Percentiles rank a stretch among this genome's conserved stretches.
Evolutionary conservation across 2,329 filamentous ascomycete genomes (phyloP).

Genomic region (Neonectria ditissima): DNA sequence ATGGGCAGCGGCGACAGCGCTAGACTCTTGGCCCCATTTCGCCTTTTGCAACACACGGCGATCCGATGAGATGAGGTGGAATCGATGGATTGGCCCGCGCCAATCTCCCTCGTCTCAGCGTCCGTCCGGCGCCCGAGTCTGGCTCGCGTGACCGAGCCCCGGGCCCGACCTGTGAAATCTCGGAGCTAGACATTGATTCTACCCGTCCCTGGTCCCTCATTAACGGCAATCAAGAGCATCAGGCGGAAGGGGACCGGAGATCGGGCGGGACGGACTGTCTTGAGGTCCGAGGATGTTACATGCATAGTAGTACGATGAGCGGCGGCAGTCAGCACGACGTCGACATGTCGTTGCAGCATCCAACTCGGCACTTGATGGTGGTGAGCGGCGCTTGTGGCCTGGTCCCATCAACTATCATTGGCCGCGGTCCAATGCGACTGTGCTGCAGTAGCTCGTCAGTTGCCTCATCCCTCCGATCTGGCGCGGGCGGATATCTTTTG

Average conservation of each 20-base stretch:
- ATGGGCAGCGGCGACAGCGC: slow-evolving; percentile 17
- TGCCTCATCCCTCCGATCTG: slow-evolving; percentile 22
- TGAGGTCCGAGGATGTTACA: slow-evolving; percentile 1
- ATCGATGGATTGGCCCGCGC: slow-evolving; percentile 24
- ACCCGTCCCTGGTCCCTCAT: slow-evolving; percentile 7
- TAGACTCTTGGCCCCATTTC: slow-evolving; percentile 37
- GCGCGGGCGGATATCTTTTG: slow-evolving; percentile 18
- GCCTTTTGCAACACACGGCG: slow-evolving; percentile 26
- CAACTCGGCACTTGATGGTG: slow-evolving; percentile 19
- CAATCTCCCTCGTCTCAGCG: background rate
- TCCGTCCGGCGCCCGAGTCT: slow-evolving; percentile 8
- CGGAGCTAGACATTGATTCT: slow-evolving; percentile 14
- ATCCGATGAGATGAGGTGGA: slow-evolving; percentile 35
- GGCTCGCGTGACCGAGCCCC: slow-evolving; percentile 26
- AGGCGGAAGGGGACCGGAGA: slow-evolving; percentile 1
- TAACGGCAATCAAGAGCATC: background rate
- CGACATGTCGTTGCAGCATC: slow-evolving; percentile 15
- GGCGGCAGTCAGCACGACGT: slow-evolving; percentile 23
- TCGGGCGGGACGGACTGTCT: background rate
- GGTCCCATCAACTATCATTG: slow-evolving; percentile 11
- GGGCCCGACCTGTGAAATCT: slow-evolving; percentile 8
- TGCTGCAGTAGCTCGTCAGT: slow-evolving; percentile 24
- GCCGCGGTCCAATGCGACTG: slow-evolving; percentile 18
- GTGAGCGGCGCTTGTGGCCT: slow-evolving; percentile 20
- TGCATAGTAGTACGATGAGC: background rate